Evolutionary conservation across 768 basidiomycete genomes (phyloP).

Genomic region (Macrocybe gigantea): DNA sequence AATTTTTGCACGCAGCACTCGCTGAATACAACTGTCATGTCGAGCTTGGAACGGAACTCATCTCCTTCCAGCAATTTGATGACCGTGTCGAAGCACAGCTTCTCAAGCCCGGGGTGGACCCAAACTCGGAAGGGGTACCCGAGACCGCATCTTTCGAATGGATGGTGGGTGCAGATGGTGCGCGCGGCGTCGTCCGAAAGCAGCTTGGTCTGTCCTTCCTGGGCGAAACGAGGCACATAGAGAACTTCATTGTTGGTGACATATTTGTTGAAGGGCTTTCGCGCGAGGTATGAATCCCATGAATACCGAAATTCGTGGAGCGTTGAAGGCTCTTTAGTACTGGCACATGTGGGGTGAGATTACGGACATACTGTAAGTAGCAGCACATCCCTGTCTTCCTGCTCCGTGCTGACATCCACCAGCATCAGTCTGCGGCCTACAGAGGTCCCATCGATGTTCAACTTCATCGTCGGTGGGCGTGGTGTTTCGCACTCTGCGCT

Average conservation of each 20-base stretch:
- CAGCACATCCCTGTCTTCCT: not conserved
- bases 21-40: slow-evolving; percentile 25
- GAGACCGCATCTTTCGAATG: slow-evolving; percentile 28
- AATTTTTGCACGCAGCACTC: slow-evolving; percentile 28
- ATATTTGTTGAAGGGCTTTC: slow-evolving; percentile 35
- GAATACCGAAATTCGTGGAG: not conserved
- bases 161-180: slow-evolving; percentile 41
- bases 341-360: slow-evolving; percentile 46
- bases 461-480: slow-evolving; percentile 21
- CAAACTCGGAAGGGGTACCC: slow-evolving; percentile 9
- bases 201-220: slow-evolving; percentile 31
- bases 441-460: slow-evolving; percentile 22
- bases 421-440: slow-evolving; percentile 27
- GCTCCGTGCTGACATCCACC: not conserved
- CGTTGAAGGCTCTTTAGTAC: slow-evolving; percentile 19
- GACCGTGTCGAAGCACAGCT: slow-evolving; percentile 31
- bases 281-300: slow-evolving; percentile 24
- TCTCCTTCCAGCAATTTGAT: slow-evolving; percentile 33
- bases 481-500: slow-evolving; percentile 15
- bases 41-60: slow-evolving; percentile 40
- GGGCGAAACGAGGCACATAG: slow-evolving; percentile 30
- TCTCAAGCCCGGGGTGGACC: slow-evolving; percentile 14
- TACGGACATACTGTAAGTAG: slow-evolving; percentile 23
- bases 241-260: slow-evolving; percentile 34
- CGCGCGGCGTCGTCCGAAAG: slow-evolving; percentile 36